A percentile compares a stretch with the other conserved stretches of the same genome.
phyloP scores from a whole-genome alignment of 257 asterid species.

The Solanum pennellii region DNA sequence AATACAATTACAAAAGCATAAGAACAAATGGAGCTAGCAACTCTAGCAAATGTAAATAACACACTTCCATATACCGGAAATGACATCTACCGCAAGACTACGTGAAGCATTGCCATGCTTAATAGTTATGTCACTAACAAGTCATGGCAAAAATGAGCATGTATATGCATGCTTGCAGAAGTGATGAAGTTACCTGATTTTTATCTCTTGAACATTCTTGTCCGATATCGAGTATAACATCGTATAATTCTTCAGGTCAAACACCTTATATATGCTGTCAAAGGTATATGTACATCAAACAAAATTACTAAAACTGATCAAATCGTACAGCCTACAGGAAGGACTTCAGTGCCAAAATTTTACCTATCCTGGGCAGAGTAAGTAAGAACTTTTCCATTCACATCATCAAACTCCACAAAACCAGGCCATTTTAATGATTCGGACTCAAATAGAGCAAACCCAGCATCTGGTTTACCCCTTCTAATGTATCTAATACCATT shows the following conservation, averaged over 20 bases:
- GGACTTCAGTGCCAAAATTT: neutral
- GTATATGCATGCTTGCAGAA: neutral
- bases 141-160: neutral
- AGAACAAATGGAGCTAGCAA: neutral
- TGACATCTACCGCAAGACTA: neutral
- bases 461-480: constrained; percentile 96
- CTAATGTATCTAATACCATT: constrained; percentile 54
- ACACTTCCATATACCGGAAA: neutral
- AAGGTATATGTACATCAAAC: neutral
- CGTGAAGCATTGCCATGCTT: neutral
- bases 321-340: neutral
- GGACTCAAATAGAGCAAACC: constrained; percentile 86
- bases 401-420: constrained; percentile 97
- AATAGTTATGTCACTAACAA: neutral
- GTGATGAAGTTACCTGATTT: constrained; percentile 26
- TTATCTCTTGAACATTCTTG: constrained; percentile 67
- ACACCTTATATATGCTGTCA: constrained; percentile 71
- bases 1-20: neutral
- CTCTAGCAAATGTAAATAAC: neutral
- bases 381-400: constrained; percentile 93
- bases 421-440: constrained; percentile 99
- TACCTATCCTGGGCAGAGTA: constrained; percentile 96
- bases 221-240: constrained; percentile 92
- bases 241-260: constrained; percentile 56
- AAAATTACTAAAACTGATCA: neutral